Conservation (phyloP, 2,329 filamentous ascomycete genomes). For the Cytospora piceicola region DNA sequence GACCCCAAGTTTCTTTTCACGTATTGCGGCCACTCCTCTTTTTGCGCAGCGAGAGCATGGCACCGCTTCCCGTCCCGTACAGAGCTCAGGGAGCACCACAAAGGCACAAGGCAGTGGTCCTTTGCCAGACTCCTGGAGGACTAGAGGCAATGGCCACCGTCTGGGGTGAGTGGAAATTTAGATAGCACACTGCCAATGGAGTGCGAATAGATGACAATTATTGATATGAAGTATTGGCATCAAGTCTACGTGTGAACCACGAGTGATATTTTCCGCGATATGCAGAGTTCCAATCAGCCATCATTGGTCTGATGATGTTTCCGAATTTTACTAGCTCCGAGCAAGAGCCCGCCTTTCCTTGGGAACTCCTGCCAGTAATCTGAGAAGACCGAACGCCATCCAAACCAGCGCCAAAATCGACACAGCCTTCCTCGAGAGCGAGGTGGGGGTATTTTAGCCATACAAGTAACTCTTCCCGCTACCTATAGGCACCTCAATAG, state of each 20-base stretch:
- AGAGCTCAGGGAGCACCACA: constrained; percentile 45
- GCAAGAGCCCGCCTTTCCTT: constrained; percentile 6
- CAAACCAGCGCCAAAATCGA: background rate
- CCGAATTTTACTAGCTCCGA: constrained; percentile 7
- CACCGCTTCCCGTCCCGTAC: constrained; percentile 56
- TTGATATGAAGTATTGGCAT: constrained; percentile 21
- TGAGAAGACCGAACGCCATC: constrained; percentile 6
- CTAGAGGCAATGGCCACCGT: constrained; percentile 64
- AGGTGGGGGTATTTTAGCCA: too few relatives aligned
- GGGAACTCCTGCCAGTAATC: background rate
- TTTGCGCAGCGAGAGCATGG: constrained; percentile 62
- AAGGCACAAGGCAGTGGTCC: constrained; percentile 51
- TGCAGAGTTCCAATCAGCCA: too few relatives aligned
- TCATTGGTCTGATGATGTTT: background rate
- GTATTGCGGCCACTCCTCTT: constrained; percentile 61
- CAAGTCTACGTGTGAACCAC: constrained; percentile 21
- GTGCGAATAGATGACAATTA: constrained; percentile 10
- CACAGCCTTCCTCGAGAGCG: background rate
- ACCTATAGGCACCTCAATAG: constrained; percentile 39
- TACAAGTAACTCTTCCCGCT: constrained; percentile 44
- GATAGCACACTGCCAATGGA: constrained; percentile 14
- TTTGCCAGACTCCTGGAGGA: constrained; percentile 66
- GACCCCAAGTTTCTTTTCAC: constrained; percentile 73
- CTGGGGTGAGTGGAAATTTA: constrained; percentile 50
- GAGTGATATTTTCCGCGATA: too few relatives aligned